These are phyloP conservation scores for Hypoxylon subgilvum DNA, from an alignment of 495 filamentous ascomycete species.

Conservation along the genomic window DNA sequence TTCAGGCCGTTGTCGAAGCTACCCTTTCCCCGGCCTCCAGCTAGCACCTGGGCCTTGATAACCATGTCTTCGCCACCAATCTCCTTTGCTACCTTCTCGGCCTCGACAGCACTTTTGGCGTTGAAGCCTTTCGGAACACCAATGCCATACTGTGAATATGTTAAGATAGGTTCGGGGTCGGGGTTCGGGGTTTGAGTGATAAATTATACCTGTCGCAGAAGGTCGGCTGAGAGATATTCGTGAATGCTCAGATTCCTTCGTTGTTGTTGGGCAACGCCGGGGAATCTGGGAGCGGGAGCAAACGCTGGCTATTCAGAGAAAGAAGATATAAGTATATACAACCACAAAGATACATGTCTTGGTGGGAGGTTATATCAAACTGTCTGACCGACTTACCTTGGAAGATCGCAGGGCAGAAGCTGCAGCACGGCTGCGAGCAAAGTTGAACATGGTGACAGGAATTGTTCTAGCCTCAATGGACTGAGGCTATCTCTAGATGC, in stretches of 20 bases:
- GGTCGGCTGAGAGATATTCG: conserved; percentile 91
- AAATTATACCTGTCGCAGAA: conserved; percentile 77
- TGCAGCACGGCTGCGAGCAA: conserved; percentile 56
- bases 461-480: conserved; percentile 24
- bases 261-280: conserved; percentile 62
- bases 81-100: conserved; percentile 85
- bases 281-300: conserved; percentile 51
- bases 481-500: conserved; percentile 16
- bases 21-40: conserved; percentile 96
- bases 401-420: conserved; percentile 54
- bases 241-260: conserved; percentile 91
- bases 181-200: conserved; percentile 28
- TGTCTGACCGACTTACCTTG: conserved; percentile 47
- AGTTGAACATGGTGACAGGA: conserved; percentile 50
- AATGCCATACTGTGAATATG: conserved; percentile 77
- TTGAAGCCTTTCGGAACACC: conserved; percentile 88
- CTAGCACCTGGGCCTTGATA: conserved; percentile 98
- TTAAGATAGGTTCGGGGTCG: conserved; percentile 28
- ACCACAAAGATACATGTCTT: not conserved
- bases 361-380: conserved; percentile 10
- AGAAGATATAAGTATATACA: conserved; percentile 9
- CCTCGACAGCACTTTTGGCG: conserved; percentile 81
- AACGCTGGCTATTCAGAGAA: conserved; percentile 35
- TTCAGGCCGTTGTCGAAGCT: conserved; percentile 97
- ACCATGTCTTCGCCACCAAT: conserved; percentile 97